Percentiles rank a stretch among this genome's conserved stretches.
Conservation (phyloP, 2,329 filamentous ascomycete genomes). For the Fusarium sp. region DNA sequence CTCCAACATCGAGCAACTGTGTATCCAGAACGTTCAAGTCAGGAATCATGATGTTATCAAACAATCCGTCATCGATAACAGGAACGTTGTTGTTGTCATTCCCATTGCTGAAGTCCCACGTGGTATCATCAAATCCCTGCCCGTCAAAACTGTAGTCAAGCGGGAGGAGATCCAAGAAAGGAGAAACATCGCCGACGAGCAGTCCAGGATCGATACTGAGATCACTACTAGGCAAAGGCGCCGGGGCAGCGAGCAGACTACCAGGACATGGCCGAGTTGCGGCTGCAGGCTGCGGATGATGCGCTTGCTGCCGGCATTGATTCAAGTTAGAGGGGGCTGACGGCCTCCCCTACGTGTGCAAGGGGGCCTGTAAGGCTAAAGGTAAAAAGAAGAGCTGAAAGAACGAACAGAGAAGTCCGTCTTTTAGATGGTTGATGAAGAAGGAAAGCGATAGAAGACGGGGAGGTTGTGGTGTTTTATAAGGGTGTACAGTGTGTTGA, state of each 20-base stretch:
- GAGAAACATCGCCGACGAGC: constrained; percentile 17
- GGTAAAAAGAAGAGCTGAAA: neutral
- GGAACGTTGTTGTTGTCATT: neutral
- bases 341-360: constrained; percentile 43
- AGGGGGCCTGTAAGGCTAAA: constrained; percentile 40
- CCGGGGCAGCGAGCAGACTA: constrained; percentile 33
- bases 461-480: constrained; percentile 29
- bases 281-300: constrained; percentile 20
- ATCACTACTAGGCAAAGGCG: constrained; percentile 12
- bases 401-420: constrained; percentile 22
- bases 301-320: constrained; percentile 38
- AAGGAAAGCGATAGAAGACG: neutral
- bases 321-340: constrained; percentile 43
- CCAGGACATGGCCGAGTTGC: constrained; percentile 30
- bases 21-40: constrained; percentile 11
- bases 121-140: constrained; percentile 19
- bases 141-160: constrained; percentile 16
- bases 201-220: constrained; percentile 19
- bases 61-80: constrained; percentile 12
- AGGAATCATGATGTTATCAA: constrained; percentile 31
- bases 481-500: constrained; percentile 32
- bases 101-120: constrained; percentile 22
- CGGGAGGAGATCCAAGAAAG: constrained; percentile 38
- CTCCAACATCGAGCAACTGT: constrained; percentile 28
- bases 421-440: constrained; percentile 19